Evolutionary conservation across 306 rosid genomes (phyloP).

Genomic region (Malus asiatica): DNA sequence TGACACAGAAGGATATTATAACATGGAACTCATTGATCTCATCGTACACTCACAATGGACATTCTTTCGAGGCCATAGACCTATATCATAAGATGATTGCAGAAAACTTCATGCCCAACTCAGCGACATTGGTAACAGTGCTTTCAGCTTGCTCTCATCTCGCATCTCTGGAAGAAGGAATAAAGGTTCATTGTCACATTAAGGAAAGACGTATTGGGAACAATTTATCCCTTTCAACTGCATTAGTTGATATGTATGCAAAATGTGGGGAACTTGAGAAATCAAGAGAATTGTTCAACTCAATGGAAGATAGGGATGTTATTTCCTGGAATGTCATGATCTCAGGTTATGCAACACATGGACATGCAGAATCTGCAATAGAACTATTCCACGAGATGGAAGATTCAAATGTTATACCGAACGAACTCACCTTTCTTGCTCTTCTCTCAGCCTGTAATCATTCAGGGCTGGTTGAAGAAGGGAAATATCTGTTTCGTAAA

Average conservation of each 20-base stretch:
- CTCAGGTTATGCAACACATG: slow-evolving; percentile 67
- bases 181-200: slow-evolving; percentile 38
- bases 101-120: slow-evolving; percentile 43
- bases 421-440: slow-evolving; percentile 58
- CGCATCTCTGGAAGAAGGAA: slow-evolving; percentile 53
- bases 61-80: slow-evolving; percentile 37
- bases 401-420: slow-evolving; percentile 51
- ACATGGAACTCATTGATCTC: slow-evolving; percentile 76
- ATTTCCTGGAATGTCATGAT: slow-evolving; percentile 71
- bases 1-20: slow-evolving; percentile 29
- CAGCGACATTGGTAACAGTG: slow-evolving; percentile 42
- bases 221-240: slow-evolving; percentile 51
- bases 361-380: slow-evolving; percentile 50
- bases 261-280: slow-evolving; percentile 67
- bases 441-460: slow-evolving; percentile 70
- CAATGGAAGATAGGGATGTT: slow-evolving; percentile 54
- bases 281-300: slow-evolving; percentile 48
- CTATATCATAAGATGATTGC: slow-evolving; percentile 47
- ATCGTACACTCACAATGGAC: slow-evolving; percentile 36
- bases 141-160: slow-evolving; percentile 70
- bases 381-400: slow-evolving; percentile 56
- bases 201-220: slow-evolving; percentile 37
- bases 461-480: slow-evolving; percentile 66
- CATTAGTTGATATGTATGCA: slow-evolving; percentile 76
- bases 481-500: slow-evolving; percentile 40